These are phyloP conservation scores for Eucalyptus guilfoylei DNA, from an alignment of 345 rosid genomes.

Conservation along the genomic window DNA sequence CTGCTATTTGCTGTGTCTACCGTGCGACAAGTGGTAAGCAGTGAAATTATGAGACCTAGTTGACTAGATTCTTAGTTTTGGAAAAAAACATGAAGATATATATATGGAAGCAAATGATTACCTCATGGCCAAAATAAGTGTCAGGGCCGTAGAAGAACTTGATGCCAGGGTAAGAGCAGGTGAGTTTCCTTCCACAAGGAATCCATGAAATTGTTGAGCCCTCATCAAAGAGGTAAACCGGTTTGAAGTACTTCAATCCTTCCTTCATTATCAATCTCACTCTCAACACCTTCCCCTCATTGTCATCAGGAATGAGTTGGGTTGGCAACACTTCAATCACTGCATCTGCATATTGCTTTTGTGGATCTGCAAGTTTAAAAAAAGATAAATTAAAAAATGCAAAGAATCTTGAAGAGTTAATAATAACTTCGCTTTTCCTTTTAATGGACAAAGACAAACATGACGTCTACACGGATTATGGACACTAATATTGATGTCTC, in stretches of 20 bases:
- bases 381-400: background rate
- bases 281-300: slow-evolving; percentile 88
- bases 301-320: slow-evolving; percentile 76
- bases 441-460: background rate
- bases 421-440: background rate
- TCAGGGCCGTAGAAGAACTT: slow-evolving; percentile 81
- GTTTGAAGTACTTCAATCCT: slow-evolving; percentile 78
- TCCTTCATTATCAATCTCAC: slow-evolving; percentile 92
- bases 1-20: background rate
- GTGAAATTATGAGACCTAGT: background rate
- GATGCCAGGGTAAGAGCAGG: slow-evolving; percentile 99
- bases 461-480: background rate
- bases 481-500: background rate
- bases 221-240: slow-evolving; percentile 88
- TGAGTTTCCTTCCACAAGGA: slow-evolving; percentile 96
- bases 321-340: slow-evolving; percentile 95
- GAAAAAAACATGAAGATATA: background rate
- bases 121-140: slow-evolving; percentile 73
- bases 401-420: background rate
- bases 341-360: slow-evolving; percentile 91
- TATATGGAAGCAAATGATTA: background rate
- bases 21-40: background rate
- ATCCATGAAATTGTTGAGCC: slow-evolving; percentile 92
- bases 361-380: slow-evolving; percentile 63
- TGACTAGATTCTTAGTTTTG: background rate